A percentile compares a stretch with the other conserved stretches of the same genome.
Conservation (phyloP, 805 yeast genomes). For the Candida manassasensis region DNA sequence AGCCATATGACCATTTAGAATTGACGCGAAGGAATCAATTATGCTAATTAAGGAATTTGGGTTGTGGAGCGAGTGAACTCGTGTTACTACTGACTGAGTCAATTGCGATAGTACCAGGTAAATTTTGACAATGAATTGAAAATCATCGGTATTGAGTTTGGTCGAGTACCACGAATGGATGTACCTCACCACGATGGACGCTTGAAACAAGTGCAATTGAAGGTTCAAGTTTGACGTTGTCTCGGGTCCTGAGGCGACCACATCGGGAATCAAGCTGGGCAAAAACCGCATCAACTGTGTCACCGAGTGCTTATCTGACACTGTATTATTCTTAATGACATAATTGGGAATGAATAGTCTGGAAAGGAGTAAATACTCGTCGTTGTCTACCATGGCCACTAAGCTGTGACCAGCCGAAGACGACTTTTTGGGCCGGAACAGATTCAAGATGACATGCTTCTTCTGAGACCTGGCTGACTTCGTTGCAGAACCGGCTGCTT, state of each 20-base stretch:
- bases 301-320: constrained; percentile 10
- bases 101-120: constrained; percentile 22
- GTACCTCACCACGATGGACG: constrained; percentile 21
- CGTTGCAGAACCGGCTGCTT: neutral
- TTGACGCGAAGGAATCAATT: constrained; percentile 20
- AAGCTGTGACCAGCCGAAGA: neutral
- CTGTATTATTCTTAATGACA: constrained; percentile 25
- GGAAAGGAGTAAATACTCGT: constrained; percentile 30
- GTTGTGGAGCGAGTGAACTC: constrained; percentile 12
- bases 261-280: constrained; percentile 23
- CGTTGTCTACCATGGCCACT: constrained; percentile 10
- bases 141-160: constrained; percentile 29
- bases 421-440: constrained; percentile 7
- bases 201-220: constrained; percentile 34
- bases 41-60: constrained; percentile 13
- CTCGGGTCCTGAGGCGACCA: constrained; percentile 5
- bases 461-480: constrained; percentile 1
- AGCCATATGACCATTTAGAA: constrained; percentile 20
- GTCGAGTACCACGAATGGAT: constrained; percentile 22
- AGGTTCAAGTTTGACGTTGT: constrained; percentile 22
- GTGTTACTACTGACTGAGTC: constrained; percentile 18
- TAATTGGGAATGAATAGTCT: constrained; percentile 31
- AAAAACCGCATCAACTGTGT: constrained; percentile 23
- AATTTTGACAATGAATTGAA: constrained; percentile 23
- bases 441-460: constrained; percentile 8